phyloP scores from a whole-genome alignment of 495 filamentous ascomycete genomes.

The Pyrenula massariospora region DNA sequence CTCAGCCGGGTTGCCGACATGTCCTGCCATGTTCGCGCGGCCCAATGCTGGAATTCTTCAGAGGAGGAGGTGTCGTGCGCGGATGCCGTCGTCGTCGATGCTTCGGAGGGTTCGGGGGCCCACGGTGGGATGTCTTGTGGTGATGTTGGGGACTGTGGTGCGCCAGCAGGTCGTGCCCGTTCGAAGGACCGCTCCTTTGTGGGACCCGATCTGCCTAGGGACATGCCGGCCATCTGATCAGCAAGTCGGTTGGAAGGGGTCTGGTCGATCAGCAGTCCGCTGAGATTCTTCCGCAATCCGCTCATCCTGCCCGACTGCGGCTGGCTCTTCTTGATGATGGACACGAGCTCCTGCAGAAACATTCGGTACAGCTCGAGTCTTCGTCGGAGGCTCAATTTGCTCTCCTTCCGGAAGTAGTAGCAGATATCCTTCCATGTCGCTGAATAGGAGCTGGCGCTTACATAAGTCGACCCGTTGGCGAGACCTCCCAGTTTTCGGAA shows the following conservation, averaged over 20 bases:
- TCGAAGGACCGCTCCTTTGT: constrained; percentile 28
- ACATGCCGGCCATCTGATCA: constrained; percentile 23
- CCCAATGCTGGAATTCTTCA: background rate
- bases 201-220: constrained; percentile 17
- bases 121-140: constrained; percentile 23
- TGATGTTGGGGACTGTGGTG: constrained; percentile 21
- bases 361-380: constrained; percentile 43
- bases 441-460: constrained; percentile 27
- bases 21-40: background rate
- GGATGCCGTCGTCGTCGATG: constrained; percentile 27
- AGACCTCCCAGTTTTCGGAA: constrained; percentile 36
- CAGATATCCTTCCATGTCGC: constrained; percentile 41
- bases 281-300: constrained; percentile 22
- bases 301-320: constrained; percentile 9
- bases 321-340: constrained; percentile 27
- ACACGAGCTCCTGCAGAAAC: constrained; percentile 35
- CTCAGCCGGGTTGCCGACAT: background rate
- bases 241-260: constrained; percentile 18
- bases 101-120: constrained; percentile 28
- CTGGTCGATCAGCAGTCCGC: constrained; percentile 24
- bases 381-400: constrained; percentile 31
- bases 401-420: constrained; percentile 36
- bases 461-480: constrained; percentile 19
- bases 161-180: constrained; percentile 18
- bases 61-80: constrained; percentile 21